Evolutionary conservation across 495 filamentous ascomycete species (phyloP), one percentile per base, ranked within the genome.

Genomic region (Schizothecium vesticola): DNA sequence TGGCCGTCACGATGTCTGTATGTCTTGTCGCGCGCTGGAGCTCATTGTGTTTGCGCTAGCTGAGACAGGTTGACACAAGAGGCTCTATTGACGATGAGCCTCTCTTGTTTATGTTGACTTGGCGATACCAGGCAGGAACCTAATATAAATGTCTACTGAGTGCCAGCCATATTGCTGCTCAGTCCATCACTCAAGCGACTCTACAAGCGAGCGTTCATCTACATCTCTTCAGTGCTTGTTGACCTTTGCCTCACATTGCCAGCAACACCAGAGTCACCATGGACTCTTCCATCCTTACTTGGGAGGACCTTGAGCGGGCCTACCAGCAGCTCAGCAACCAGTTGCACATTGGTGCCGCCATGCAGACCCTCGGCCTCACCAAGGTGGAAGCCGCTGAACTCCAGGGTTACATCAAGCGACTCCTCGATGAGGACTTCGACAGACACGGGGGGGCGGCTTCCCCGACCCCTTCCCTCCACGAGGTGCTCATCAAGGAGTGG

Each of bases 351-450:
- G n/a, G 8, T 5, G 1, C 6, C 26, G 60, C 9, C 8, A 10
- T 65, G 0, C 63, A 29, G 25, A 58, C 3, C 29, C 26, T 72
- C 12, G 61, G 66, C 10, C 33, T 72, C 13, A 71, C 68, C 28
- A 66, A 61, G 23, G 66, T 72, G 10, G 19, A 70, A 21, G 36
- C 56, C n/a, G 70, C 66, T 1, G 64, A 71, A 57, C 67, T 71
- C n/a, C 69, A 73, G 56, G 66, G 64, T 1, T 74, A 68, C 67
- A 74, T 69, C 60, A 71, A 66, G 9, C 59, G 71, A 3, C 59
- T 72, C 6, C 66, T 73, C 28, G 64, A 67, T 19, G 73, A 71
- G 56, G 64, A 65, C n/a, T 26, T 16, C 1, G 22, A 36, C 13
- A 56, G 25, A 4, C 23, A 16, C 56, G 43, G 26, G 22, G 1